phyloP scores from a whole-genome alignment of 805 yeast genomes.

The Ogataea nitratoaversa region DNA sequence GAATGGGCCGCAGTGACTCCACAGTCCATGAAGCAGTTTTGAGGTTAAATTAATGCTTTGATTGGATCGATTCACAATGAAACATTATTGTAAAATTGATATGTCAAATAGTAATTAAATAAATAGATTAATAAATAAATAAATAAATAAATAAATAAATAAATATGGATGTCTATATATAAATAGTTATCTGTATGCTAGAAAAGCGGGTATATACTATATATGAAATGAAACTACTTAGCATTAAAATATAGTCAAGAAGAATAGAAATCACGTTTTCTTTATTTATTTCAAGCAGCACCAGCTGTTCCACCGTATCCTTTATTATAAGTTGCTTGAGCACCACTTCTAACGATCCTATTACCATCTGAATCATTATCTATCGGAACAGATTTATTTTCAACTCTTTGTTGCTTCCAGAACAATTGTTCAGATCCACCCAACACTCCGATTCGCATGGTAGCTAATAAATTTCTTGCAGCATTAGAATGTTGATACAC shows the following conservation, averaged over 20 bases:
- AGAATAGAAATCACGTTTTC: no score
- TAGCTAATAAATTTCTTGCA: conserved; percentile 83
- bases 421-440: conserved; percentile 79
- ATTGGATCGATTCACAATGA: no score
- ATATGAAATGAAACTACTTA: no score
- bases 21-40: no score
- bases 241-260: no score
- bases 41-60: no score
- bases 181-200: no score
- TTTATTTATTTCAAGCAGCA: conserved; percentile 40
- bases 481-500: conserved; percentile 93
- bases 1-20: no score
- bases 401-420: conserved; percentile 70
- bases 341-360: conserved; percentile 55
- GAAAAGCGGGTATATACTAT: no score
- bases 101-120: neutral
- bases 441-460: conserved; percentile 89
- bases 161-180: no score
- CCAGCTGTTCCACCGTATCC: conserved; percentile 51
- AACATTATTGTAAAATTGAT: no score
- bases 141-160: neutral
- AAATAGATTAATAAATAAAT: neutral
- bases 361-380: conserved; percentile 52
- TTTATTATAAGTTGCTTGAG: conserved; percentile 45
- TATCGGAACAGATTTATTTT: conserved; percentile 59